Conservation (phyloP, 2,329 filamentous ascomycete species). For the Triangularia verruculosa region DNA sequence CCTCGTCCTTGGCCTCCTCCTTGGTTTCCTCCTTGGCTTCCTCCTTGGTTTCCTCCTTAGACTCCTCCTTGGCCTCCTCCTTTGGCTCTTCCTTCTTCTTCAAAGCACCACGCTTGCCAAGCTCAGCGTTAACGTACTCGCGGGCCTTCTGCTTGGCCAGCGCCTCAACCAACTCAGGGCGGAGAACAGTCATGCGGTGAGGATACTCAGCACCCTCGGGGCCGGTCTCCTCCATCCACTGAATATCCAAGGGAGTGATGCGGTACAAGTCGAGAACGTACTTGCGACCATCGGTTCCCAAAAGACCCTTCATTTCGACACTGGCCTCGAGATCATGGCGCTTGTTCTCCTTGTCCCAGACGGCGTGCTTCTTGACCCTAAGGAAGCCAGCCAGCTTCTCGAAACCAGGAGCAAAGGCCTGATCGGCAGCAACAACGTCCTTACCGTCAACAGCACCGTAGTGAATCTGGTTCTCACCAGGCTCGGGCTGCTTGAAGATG, state of each 20-base stretch:
- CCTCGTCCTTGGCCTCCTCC: slow-evolving; percentile 20
- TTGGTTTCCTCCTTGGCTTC: slow-evolving; percentile 9
- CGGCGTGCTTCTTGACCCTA: slow-evolving; percentile 88
- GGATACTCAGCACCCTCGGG: slow-evolving; percentile 65
- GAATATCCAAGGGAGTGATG: slow-evolving; percentile 85
- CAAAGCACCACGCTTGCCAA: slow-evolving; percentile 59
- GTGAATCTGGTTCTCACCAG: slow-evolving; percentile 97
- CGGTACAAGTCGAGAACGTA: slow-evolving; percentile 97
- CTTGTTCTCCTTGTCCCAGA: slow-evolving; percentile 96
- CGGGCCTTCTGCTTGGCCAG: slow-evolving; percentile 84
- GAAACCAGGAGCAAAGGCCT: slow-evolving; percentile 80
- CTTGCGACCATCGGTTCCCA: slow-evolving; percentile 93
- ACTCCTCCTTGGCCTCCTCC: slow-evolving; percentile 15
- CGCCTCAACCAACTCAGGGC: slow-evolving; percentile 83
- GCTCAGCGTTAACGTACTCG: slow-evolving; percentile 79
- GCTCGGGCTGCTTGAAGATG: slow-evolving; percentile 97
- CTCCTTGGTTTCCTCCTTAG: slow-evolving; percentile 7
- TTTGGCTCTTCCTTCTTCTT: slow-evolving; percentile 31
- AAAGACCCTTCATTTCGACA: slow-evolving; percentile 95
- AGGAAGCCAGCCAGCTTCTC: slow-evolving; percentile 87
- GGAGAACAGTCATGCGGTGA: slow-evolving; percentile 91
- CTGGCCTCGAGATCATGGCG: slow-evolving; percentile 90
- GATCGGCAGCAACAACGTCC: slow-evolving; percentile 87
- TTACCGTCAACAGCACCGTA: slow-evolving; percentile 98
- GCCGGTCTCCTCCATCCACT: slow-evolving; percentile 79